Evolutionary conservation across 345 rosid genomes (phyloP), one percentile per base, ranked within the genome.

Genomic region (Nasturtium officinale): DNA sequence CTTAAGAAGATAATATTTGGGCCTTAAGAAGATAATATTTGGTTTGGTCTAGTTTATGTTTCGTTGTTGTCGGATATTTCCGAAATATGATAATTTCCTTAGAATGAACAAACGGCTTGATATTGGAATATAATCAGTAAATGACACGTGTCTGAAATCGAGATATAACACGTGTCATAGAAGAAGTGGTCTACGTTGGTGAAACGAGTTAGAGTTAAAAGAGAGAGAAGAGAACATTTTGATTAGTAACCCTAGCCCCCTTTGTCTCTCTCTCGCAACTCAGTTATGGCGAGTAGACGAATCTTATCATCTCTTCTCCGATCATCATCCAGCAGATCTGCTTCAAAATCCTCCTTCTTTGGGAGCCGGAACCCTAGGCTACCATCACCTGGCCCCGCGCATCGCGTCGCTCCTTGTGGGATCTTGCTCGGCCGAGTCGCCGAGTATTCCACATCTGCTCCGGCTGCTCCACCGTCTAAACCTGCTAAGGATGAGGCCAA

Each of bases 261-360:
- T 30, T 56, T 21, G n/a, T n/a, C n/a, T 38, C 26, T 68, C 56
- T 38, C 57, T 53, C 18, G 7, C 61, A 30, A 80, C 74, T n/a
- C 23, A 52, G 17, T 79, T 23, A 92, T 92, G 98, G 95, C 97
- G 79, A 84, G 90, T 3, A 92, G 98, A 77, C 73, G 96, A 69
- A 73, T 88, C 63, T 50, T 91, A 40, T 81, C 89, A 17, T 79
- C 95, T n/a, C 83, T 94, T 51, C 82, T 91, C 75, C 95, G 97
- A 56, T 87, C 96, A 15, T 71, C 95, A 11, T 61, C 88, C 29
- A 86, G 83, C 71, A 90, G 92, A 84, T 91, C 88, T 26, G 20
- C 81, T 4, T 69, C 89, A 56, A 83, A 70, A 52, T 68, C 40
- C 40, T 37, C 40, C 40, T 37, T 37, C 2, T 9, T 78, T 23